Base-by-base conservation (phyloP, 306 rosid species). In the Arachis stenosperma region DNA sequence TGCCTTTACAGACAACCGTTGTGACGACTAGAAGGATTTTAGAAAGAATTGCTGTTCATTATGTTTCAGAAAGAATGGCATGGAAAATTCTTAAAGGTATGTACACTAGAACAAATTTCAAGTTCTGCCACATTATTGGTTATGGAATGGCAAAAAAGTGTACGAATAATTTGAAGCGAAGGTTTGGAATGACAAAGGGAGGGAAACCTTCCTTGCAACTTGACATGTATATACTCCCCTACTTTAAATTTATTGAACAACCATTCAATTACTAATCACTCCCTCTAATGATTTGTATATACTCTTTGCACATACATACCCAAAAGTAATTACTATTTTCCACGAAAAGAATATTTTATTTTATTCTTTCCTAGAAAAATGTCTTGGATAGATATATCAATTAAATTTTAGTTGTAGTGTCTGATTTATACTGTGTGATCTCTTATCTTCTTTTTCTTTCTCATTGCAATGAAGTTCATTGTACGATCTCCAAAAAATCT, bases 71-170 rank as follows among this genome's bases (percentile, higher is more conserved):
- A 76, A 66, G 93, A 57, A 86, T 90, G 88, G 98, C 98, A 6
- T 90, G 97, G 93, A 89, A 93, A 80, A 90, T 93, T 82, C 88
- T 90, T 14, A 93, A 93, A 90, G 98, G 98, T 90, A 80, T 33
- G 40, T 36, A 74, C 51, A 56, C 17, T 22, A 2, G 60, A 59
- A 17, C 22, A 61, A 63, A 51, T 74, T 53, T 47, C 4, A 0
- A 43, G 11, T 66, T 51, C 66, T n/a, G 14, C 17, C 17, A 54
- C 62, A 42, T 62, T 55, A 17, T 27, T 40, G 42, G 47, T 70
- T 43, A 43, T 66, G 13, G 53, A 48, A 48, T 48, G 54, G 14
- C n/a, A 48, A 11, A 14, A 4, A 12, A 48, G 54, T 0, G 15
- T 48, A n/a, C 14, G 6, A 48, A 48, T 48, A 12, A 4, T 48